Base-by-base conservation (phyloP, 2,329 filamentous ascomycete genomes). In the Hymenoscyphus occultus region DNA sequence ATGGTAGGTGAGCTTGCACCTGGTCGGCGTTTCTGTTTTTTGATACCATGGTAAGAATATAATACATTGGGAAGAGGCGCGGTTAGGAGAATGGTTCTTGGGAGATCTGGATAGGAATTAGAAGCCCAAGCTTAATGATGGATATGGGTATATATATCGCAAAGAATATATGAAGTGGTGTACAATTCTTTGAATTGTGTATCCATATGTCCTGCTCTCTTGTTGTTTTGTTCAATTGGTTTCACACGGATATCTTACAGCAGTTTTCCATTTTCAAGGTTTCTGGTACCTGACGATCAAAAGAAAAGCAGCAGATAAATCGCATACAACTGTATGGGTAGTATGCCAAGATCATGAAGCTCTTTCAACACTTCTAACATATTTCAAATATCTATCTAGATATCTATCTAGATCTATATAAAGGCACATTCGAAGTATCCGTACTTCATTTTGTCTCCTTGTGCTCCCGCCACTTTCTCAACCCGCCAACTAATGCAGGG, bases 41-140 rank as follows among this genome's bases (percentile, higher is more conserved):
- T 56, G 67, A 70, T 68, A 69, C 64, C 64, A 67, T 35, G 54
- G 62, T 35, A 65, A 64, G 22, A 57, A 59, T 35, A 31, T 59
- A 39, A 35, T 35, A 35, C 35, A 35, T 35, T 7, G 22, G 61
- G 59, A 62, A 39, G 16, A 56, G 45, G 63, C 32, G 62, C 6
- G 16, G n/a, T n/a, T n/a, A 9, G 31, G 56, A 58, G 32, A 51
- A 51, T 51, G 19, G 45, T 16, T 48, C 6, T 2, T 28, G n/a
- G 10, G 1, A 16, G 5, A 2, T 28, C 9, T 22, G n/a, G 45
- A 9, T 22, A 9, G 32, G 22, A 22, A 35, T 35, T 35, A 35
- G 35, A 35, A 10, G 35, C 9, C 35, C 35, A 35, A 10, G 9
- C 35, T 35, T 35, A 51, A 3, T 28, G 12, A 51, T 51, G n/a